Evolutionary conservation across 768 basidiomycete genomes (phyloP), one percentile per base, ranked within the genome.

Genomic region (Termitomyces sp.): DNA sequence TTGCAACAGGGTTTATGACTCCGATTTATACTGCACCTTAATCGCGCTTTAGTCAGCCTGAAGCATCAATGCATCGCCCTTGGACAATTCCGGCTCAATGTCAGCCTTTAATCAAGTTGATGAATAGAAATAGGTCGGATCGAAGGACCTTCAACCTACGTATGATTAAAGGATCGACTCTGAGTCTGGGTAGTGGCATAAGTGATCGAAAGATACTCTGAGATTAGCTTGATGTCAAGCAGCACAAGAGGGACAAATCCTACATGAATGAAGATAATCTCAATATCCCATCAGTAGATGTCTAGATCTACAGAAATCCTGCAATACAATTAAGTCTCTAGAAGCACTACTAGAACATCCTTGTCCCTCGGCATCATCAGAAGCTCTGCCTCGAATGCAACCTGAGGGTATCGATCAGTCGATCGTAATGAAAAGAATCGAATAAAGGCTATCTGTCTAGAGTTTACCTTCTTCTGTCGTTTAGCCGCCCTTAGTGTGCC

Each of bases 311-410:
- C 36, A 26, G 13, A 27, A 22, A 34, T 16, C 47, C 8, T 49
- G 3, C 14, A 24, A 18, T 36, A 22, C 32, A 4, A 44, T 57
- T 56, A 63, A 59, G 61, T 63, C 50, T 73, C 73, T n/a, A 79
- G 61, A 49, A 74, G 64, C 3, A 75, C 69, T 24, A 79, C 75
- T 47, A 72, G 72, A 4, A 78, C 77, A 55, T 78, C 77, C 61
- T 79, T 78, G 63, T 79, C 77, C 61, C 67, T 76, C 32, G 78
- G 79, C 76, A 79, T 79, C 76, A 80, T 78, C 56, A 80, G 59
- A 10, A 80, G 68, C 63, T 80, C 79, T 16, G 70, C 75, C 42
- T 75, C 69, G 59, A 79, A 80, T 2, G 72, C 59, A 20, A 78
- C 76, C 78, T 79, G 36, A 8, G 58, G 1, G 22, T 44, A 47